A percentile compares a stretch with the other conserved stretches of the same genome.
Conservation (phyloP, 495 filamentous ascomycete genomes). For the Thozetella sp. region DNA sequence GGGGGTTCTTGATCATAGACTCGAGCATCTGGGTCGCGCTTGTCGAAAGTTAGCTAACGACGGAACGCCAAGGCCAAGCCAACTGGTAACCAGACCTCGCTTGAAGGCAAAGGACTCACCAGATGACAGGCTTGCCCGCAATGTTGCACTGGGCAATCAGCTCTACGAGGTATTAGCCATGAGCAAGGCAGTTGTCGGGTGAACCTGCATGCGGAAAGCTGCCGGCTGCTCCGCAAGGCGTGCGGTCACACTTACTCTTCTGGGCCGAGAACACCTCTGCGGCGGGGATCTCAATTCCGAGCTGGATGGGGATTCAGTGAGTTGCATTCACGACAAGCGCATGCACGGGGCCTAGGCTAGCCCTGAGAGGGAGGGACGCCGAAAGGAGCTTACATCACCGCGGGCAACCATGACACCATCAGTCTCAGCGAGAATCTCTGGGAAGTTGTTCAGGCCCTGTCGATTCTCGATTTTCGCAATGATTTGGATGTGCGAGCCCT, state of each 20-base stretch:
- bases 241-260: constrained; percentile 60
- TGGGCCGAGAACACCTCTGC: constrained; percentile 98
- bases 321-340: no score
- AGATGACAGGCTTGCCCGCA: constrained; percentile 97
- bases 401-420: constrained; percentile 99
- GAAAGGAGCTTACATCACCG: constrained; percentile 91
- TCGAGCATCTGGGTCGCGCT: constrained; percentile 73
- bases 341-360: no score
- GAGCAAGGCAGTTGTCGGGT: no score
- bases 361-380: no score
- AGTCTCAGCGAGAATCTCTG: constrained; percentile 93
- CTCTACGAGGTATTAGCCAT: constrained; percentile 41
- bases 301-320: not conserved
- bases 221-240: no score
- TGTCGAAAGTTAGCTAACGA: not conserved
- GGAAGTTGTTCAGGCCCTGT: constrained; percentile 97
- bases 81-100: no score
- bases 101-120: constrained; percentile 36
- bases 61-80: constrained; percentile 8
- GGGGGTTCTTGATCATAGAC: constrained; percentile 99
- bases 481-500: constrained; percentile 97
- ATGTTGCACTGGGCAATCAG: constrained; percentile 99
- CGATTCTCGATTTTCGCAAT: constrained; percentile 99
- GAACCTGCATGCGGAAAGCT: no score
- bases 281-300: constrained; percentile 87